Conservation (phyloP, 768 basidiomycete species). For the Boletus rubroflammeus region DNA sequence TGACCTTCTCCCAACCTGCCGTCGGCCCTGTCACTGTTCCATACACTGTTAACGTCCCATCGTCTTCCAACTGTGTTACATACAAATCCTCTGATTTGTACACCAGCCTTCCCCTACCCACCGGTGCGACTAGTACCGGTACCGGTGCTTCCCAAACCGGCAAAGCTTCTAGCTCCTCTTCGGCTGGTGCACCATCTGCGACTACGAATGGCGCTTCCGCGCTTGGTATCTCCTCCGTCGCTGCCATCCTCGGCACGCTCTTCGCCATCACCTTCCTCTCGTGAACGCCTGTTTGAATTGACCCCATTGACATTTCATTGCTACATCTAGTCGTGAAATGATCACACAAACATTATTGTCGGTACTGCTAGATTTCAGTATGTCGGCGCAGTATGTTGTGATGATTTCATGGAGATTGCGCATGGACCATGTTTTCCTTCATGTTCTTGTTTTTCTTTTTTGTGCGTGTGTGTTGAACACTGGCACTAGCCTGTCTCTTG, state of each 20-base stretch:
- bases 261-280: conserved; percentile 39
- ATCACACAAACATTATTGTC: neutral
- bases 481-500: conserved; percentile 19
- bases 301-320: neutral
- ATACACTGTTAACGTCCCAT: conserved; percentile 38
- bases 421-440: conserved; percentile 6
- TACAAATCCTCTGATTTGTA: conserved; percentile 37
- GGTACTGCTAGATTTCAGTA: neutral
- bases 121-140: neutral
- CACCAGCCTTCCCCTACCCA: conserved; percentile 19
- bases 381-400: neutral
- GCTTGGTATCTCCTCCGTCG: conserved; percentile 31
- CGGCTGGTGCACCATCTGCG: conserved; percentile 12
- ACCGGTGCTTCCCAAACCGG: conserved; percentile 12
- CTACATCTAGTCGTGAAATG: conserved; percentile 1
- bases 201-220: conserved; percentile 24
- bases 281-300: conserved; percentile 14
- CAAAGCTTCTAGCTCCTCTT: conserved; percentile 8
- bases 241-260: conserved; percentile 34
- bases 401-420: conserved; percentile 6
- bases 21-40: conserved; percentile 34
- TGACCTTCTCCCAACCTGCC: conserved; percentile 43
- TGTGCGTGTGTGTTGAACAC: conserved; percentile 25
- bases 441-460: neutral
- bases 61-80: conserved; percentile 44